Conservation (phyloP, 73 alveolate genomes). For the Tetrahymena elliotti region DNA sequence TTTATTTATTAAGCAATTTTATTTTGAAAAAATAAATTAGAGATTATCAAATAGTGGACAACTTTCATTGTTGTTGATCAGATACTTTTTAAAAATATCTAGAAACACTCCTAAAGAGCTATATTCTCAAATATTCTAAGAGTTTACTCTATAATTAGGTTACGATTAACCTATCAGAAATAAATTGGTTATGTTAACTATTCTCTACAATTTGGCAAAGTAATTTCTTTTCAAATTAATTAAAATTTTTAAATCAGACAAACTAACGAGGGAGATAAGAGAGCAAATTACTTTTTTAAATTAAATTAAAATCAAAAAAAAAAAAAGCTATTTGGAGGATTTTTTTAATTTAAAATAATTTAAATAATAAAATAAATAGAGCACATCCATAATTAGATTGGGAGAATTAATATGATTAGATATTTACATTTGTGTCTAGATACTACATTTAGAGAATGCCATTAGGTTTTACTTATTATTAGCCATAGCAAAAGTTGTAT, state of each 20-base stretch:
- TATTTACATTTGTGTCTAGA: background rate
- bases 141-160: background rate
- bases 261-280: background rate
- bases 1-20: background rate
- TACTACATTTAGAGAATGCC: background rate
- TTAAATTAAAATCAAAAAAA: no score
- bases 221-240: background rate
- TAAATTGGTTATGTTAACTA: background rate
- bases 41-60: background rate
- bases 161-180: background rate
- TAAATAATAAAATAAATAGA: background rate
- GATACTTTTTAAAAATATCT: background rate
- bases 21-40: background rate
- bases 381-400: background rate
- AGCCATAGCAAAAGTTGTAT: background rate
- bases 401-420: background rate
- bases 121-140: background rate
- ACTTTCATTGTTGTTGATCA: background rate
- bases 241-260: background rate
- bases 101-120: background rate
- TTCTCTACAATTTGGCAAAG: background rate
- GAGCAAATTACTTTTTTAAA: no score
- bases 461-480: background rate
- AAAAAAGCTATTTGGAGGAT: no score
- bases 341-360: no score